Conservation (phyloP, 1,284 basidiomycete genomes). For the Leccinum fallax region DNA sequence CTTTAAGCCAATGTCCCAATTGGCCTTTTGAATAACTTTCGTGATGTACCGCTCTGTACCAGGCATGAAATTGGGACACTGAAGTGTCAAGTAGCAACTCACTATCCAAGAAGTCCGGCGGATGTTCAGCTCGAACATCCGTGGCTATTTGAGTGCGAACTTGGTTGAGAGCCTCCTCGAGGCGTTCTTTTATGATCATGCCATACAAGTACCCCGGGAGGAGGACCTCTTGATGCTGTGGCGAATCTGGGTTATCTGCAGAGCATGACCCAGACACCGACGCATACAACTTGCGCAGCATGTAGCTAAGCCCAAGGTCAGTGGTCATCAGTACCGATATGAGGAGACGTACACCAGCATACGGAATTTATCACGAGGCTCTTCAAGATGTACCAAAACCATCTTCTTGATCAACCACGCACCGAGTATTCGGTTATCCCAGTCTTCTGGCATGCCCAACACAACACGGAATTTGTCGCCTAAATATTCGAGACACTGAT, state of each 20-base stretch:
- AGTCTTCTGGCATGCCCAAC: conserved; percentile 90
- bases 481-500: conserved; percentile 95
- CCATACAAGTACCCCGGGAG: conserved; percentile 93
- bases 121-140: conserved; percentile 76
- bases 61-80: conserved; percentile 9
- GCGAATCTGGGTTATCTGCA: conserved; percentile 97
- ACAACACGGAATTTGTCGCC: conserved; percentile 98
- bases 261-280: conserved; percentile 91
- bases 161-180: conserved; percentile 87
- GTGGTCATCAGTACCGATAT: background rate
- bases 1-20: conserved; percentile 91
- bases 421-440: conserved; percentile 85
- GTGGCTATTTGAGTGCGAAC: conserved; percentile 73
- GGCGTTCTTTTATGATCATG: conserved; percentile 98
- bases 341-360: conserved; percentile 75
- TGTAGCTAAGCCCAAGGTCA: conserved; percentile 60
- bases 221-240: conserved; percentile 97
- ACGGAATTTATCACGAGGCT: conserved; percentile 93
- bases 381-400: conserved; percentile 89
- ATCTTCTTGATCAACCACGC: conserved; percentile 84
- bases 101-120: conserved; percentile 89
- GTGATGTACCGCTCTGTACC: conserved; percentile 77
- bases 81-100: conserved; percentile 32
- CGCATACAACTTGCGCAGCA: conserved; percentile 96
- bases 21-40: conserved; percentile 78